A percentile compares a stretch with the other conserved stretches of the same genome.
Evolutionary conservation across 169 alveolate genomes (phyloP).

Genomic region (Plasmodium berghei): DNA sequence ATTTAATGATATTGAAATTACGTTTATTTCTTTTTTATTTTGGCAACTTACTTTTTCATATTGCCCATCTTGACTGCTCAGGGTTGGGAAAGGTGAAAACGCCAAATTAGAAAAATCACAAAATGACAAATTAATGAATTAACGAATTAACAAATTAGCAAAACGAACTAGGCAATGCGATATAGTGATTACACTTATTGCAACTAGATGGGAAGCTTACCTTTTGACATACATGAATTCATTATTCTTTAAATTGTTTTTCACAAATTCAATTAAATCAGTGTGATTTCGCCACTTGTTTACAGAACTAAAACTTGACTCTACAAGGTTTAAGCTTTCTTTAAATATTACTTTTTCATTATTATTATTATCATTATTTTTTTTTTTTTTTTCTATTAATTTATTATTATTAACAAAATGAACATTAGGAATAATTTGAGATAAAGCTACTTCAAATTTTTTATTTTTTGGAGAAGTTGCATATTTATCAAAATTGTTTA

Average conservation of each 20-base stretch:
- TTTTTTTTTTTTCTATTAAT: background rate
- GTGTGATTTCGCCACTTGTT: constrained; percentile 49
- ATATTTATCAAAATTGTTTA: too few relatives aligned
- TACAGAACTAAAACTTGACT: constrained; percentile 41
- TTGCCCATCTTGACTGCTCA: constrained; percentile 11
- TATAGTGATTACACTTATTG: background rate
- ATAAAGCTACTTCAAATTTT: too few relatives aligned
- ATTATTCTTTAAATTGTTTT: constrained; percentile 44
- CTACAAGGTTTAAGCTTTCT: constrained; percentile 25
- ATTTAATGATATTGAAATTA: constrained; percentile 41
- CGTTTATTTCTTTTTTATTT: constrained; percentile 9
- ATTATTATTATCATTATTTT: background rate
- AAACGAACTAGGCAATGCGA: background rate
- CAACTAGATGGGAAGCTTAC: background rate
- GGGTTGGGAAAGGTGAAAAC: background rate
- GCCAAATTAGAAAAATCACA: background rate
- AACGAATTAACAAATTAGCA: background rate
- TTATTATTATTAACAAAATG: too few relatives aligned
- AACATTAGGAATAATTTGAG: too few relatives aligned
- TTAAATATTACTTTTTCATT: constrained; percentile 1
- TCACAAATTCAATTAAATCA: constrained; percentile 56
- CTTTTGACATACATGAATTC: constrained; percentile 60
- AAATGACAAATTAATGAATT: background rate
- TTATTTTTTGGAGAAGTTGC: too few relatives aligned
- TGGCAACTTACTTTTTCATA: constrained; percentile 13